Evolutionary conservation across 805 yeast species (phyloP).

Genomic region (Tetrapisispora arboricola): DNA sequence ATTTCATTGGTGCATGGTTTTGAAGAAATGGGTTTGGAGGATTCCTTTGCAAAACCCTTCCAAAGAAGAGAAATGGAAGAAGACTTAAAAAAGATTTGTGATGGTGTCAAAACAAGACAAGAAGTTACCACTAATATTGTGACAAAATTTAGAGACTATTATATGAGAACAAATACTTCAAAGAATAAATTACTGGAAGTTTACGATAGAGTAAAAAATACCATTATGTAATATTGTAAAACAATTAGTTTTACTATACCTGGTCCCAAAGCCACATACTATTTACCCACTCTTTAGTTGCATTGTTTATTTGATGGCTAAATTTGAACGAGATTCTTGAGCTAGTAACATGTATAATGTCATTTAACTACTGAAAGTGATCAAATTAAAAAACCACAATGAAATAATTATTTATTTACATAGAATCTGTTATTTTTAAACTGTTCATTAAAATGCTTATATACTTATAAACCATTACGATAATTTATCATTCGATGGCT

Average conservation of each 20-base stretch:
- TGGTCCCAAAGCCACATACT: too few species aligned
- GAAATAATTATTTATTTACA: too few species aligned
- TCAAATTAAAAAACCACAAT: too few species aligned
- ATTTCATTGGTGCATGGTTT: conserved; percentile 83
- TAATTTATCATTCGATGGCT: not conserved
- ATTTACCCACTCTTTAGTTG: too few species aligned
- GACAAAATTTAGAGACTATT: conserved; percentile 45
- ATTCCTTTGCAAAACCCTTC: conserved; percentile 83
- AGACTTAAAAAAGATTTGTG: conserved; percentile 55
- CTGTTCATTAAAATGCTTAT: not conserved
- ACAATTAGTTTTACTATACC: not conserved
- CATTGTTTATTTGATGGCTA: too few species aligned
- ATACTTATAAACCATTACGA: not conserved
- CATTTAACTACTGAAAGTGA: too few species aligned
- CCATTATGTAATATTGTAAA: not conserved
- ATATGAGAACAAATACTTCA: conserved; percentile 19
- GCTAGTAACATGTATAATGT: too few species aligned
- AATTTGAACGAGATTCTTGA: too few species aligned
- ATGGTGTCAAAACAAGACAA: conserved; percentile 44
- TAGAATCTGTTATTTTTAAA: too few species aligned
- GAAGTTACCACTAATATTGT: conserved; percentile 48
- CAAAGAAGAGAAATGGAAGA: conserved; percentile 67
- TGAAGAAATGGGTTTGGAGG: conserved; percentile 60
- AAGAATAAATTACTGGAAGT: conserved; percentile 23
- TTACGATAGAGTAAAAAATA: conserved; percentile 16